Evolutionary conservation across 768 basidiomycete genomes (phyloP).

Genomic region (Tulasnella sp.): DNA sequence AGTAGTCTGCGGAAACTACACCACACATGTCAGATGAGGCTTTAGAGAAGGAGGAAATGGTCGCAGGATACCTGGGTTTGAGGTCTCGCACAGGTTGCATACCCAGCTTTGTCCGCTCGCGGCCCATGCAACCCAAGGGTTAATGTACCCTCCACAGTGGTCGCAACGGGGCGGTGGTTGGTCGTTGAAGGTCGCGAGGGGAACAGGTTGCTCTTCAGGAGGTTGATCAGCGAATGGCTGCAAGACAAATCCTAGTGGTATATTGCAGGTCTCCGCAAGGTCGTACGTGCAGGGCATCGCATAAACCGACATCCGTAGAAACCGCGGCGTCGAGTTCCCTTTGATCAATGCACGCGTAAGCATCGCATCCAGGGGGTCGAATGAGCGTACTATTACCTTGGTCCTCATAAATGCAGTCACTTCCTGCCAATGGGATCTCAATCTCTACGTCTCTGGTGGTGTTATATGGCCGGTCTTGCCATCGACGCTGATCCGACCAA

Average conservation of each 20-base stretch:
- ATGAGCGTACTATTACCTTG: conserved; percentile 59
- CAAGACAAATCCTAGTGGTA: conserved; percentile 82
- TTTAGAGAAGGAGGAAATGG: neutral
- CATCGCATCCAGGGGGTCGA: neutral
- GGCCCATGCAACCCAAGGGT: conserved; percentile 88
- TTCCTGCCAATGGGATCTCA: conserved; percentile 76
- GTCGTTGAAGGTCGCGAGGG: conserved; percentile 70
- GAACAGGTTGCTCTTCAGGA: conserved; percentile 75
- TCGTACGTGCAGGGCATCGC: conserved; percentile 79
- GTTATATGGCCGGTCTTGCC: conserved; percentile 71
- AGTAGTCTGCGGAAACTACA: conserved; percentile 79
- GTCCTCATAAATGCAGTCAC: conserved; percentile 87
- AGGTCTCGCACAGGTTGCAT: conserved; percentile 86
- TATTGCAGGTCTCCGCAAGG: conserved; percentile 76
- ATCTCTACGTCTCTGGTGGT: conserved; percentile 60
- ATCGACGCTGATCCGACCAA: conserved; percentile 76
- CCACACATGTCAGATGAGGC: neutral
- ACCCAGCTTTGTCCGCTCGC: conserved; percentile 84
- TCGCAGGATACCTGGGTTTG: conserved; percentile 75
- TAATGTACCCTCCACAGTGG: conserved; percentile 86
- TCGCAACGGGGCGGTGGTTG: conserved; percentile 82
- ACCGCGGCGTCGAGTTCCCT: conserved; percentile 92
- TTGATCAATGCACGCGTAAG: neutral
- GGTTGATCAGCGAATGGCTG: conserved; percentile 90
- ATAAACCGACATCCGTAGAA: conserved; percentile 88